A percentile compares a stretch with the other conserved stretches of the same genome.
Conservation (phyloP, 2,329 filamentous ascomycete genomes). For the Aureobasidium sp. region DNA sequence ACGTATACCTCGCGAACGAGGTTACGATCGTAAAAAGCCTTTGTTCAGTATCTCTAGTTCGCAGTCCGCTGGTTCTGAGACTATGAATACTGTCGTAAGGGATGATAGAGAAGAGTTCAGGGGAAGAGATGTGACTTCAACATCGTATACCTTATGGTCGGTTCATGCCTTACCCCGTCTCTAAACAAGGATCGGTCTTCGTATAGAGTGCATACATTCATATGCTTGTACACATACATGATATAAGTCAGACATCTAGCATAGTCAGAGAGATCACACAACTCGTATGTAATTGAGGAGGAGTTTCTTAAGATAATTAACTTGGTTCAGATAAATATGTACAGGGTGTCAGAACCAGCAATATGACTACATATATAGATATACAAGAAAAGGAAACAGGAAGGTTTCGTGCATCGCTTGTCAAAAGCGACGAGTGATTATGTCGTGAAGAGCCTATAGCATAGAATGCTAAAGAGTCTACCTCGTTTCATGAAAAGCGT, state of each 20-base stretch:
- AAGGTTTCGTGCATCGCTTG: not conserved
- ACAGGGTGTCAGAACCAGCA: not conserved
- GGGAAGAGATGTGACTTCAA: no score
- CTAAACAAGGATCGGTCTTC: no score
- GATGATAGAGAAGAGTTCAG: no score
- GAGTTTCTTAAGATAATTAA: not conserved
- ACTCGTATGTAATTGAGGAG: no score
- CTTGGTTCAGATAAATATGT: constrained; percentile 1
- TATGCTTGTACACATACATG: no score
- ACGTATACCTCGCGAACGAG: not conserved
- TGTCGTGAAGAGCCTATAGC: not conserved
- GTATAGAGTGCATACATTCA: no score
- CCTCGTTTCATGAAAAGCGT: not conserved
- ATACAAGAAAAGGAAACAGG: not conserved
- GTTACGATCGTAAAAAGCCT: not conserved
- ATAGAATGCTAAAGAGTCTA: not conserved
- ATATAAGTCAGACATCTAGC: no score
- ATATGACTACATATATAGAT: not conserved
- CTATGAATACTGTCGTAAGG: no score
- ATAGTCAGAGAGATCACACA: not conserved
- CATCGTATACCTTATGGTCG: no score
- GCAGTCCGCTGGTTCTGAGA: no score
- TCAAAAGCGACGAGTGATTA: not conserved
- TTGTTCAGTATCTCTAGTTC: not conserved
- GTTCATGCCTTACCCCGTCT: no score